Conservation (phyloP, 305 asterid genomes). For the Ruellia speciosa region DNA sequence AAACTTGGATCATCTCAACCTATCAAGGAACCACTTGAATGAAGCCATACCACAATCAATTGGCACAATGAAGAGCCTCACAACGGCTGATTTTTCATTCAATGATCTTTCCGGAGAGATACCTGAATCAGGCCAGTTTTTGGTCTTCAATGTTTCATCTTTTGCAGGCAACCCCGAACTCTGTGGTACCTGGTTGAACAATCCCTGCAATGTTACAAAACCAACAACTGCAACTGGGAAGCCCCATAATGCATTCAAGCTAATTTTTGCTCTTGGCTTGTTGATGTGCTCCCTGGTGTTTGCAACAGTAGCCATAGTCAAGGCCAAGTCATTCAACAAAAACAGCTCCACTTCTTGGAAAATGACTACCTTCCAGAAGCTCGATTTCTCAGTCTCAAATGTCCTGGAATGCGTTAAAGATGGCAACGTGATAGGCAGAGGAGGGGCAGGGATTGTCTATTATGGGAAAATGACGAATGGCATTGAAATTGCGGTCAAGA, state of each 20-base stretch:
- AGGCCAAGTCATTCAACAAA: conserved; percentile 76
- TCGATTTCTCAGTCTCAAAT: conserved; percentile 61
- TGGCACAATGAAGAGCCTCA: conserved; percentile 76
- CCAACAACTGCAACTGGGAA: conserved; percentile 24
- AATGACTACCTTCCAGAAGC: conserved; percentile 78
- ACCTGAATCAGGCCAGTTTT: conserved; percentile 78
- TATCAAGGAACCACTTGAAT: conserved; percentile 69
- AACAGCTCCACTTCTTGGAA: conserved; percentile 51
- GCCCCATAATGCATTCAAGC: conserved; percentile 51
- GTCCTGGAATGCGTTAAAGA: conserved; percentile 87
- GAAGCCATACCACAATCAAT: conserved; percentile 57
- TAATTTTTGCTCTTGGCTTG: conserved; percentile 72
- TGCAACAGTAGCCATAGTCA: conserved; percentile 57
- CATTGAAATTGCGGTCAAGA: conserved; percentile 80
- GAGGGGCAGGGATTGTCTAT: conserved; percentile 94
- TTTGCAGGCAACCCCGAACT: conserved; percentile 77
- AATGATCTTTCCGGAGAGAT: conserved; percentile 74
- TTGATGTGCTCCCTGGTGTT: conserved; percentile 59
- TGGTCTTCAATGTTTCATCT: conserved; percentile 67
- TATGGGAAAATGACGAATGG: conserved; percentile 73
- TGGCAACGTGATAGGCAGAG: conserved; percentile 83
- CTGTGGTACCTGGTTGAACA: conserved; percentile 57
- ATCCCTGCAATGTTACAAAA: conserved; percentile 48
- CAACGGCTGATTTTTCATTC: conserved; percentile 87
- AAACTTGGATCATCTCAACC: conserved; percentile 70